Evolutionary conservation across 306 rosid genomes (phyloP).

Genomic region (Pterocarpus santalinus): DNA sequence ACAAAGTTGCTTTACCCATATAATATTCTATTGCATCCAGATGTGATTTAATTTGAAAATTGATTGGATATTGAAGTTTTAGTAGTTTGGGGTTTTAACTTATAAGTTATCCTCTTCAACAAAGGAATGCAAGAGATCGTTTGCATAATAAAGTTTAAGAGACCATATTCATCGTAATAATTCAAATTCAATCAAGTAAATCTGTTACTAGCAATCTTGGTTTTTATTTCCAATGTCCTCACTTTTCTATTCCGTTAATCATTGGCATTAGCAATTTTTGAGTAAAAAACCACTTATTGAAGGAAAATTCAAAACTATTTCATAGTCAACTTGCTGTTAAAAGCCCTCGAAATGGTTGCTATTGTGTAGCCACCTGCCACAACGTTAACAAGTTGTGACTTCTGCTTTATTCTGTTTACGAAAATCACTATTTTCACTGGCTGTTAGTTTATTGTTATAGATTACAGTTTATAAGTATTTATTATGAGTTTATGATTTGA

Average conservation of each 20-base stretch:
- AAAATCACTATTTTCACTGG: neutral
- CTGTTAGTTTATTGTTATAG: neutral
- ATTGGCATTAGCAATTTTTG: neutral
- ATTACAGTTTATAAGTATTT: neutral
- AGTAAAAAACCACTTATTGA: neutral
- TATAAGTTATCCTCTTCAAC: no score
- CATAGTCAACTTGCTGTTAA: neutral
- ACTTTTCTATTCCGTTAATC: neutral
- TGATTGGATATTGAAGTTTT: no score
- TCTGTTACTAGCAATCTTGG: neutral
- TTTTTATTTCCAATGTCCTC: neutral
- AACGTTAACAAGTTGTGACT: neutral
- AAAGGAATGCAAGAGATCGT: neutral
- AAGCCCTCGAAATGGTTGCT: neutral
- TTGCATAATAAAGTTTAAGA: neutral
- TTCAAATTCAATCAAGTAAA: neutral
- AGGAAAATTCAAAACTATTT: constrained; percentile 17
- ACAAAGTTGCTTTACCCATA: no score
- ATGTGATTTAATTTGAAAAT: no score
- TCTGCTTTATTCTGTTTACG: neutral
- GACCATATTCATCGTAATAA: no score
- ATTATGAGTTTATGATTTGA: constrained; percentile 25
- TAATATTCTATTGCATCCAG: no score
- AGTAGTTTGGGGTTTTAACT: no score
- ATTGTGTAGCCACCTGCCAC: neutral